These are phyloP conservation scores for Termitomyces sp. DNA, from an alignment of 768 basidiomycete genomes.

Conservation along the genomic window DNA sequence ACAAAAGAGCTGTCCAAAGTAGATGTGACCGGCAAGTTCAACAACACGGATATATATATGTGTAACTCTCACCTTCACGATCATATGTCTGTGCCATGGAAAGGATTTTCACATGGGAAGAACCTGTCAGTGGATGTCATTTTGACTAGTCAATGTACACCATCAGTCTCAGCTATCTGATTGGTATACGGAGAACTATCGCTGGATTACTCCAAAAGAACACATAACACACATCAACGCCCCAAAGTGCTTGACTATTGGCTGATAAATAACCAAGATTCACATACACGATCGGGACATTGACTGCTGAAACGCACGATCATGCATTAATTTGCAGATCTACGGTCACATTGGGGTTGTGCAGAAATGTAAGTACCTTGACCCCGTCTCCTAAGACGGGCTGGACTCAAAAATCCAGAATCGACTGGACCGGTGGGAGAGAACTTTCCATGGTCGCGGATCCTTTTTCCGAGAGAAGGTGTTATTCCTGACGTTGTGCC, in stretches of 20 bases:
- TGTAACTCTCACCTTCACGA: slow-evolving; percentile 4
- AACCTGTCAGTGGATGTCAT: slow-evolving; percentile 10
- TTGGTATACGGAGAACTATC: background rate
- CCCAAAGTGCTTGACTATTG: too few relatives aligned
- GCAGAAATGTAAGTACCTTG: too few relatives aligned
- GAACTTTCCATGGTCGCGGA: too few relatives aligned
- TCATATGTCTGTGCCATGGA: background rate
- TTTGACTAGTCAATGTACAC: background rate
- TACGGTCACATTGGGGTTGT: background rate
- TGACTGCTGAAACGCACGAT: too few relatives aligned
- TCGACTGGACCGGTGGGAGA: too few relatives aligned
- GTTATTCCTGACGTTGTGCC: too few relatives aligned
- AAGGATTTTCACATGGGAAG: background rate
- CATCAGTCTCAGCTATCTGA: background rate
- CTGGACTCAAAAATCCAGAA: too few relatives aligned
- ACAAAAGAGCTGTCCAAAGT: background rate
- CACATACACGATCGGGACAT: background rate
- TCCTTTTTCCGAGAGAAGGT: too few relatives aligned
- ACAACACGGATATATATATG: background rate
- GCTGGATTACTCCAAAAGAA: too few relatives aligned
- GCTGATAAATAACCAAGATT: too few relatives aligned
- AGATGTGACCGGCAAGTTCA: background rate
- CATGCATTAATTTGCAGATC: background rate
- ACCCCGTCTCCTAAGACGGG: too few relatives aligned
- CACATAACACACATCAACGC: too few relatives aligned